These are phyloP conservation scores for Leishmania aethiopica DNA, from an alignment of 208 protist genomes.

Conservation along the genomic window DNA sequence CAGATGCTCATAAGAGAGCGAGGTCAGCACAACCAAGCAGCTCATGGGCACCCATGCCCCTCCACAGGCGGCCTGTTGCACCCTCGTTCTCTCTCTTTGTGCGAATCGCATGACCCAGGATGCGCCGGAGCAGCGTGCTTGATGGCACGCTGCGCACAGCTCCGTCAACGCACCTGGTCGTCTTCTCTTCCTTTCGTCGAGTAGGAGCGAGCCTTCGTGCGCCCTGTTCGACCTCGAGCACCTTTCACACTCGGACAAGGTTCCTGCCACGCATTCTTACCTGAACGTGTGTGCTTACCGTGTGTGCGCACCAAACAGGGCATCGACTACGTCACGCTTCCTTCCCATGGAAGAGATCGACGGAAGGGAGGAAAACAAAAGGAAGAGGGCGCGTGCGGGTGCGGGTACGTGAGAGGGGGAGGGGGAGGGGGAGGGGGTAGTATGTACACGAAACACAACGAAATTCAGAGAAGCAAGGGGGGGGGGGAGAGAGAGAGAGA, in stretches of 20 bases:
- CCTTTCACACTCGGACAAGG: background rate
- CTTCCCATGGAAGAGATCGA: background rate
- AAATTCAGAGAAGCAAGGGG: background rate
- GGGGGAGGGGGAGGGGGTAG: background rate
- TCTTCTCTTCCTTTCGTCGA: background rate
- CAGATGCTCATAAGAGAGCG: background rate
- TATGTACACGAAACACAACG: background rate
- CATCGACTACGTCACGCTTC: background rate
- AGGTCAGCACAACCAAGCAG: background rate
- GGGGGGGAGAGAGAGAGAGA: background rate
- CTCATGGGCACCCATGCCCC: background rate
- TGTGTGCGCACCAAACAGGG: background rate
- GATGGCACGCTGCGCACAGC: background rate
- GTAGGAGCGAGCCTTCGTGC: background rate
- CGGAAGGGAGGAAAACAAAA: background rate
- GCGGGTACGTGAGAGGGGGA: background rate
- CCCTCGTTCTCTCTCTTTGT: background rate
- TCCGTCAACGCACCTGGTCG: background rate
- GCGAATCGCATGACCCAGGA: background rate
- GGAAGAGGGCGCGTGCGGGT: no score
- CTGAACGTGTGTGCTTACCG: background rate
- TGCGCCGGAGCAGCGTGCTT: background rate
- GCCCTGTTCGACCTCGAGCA: background rate
- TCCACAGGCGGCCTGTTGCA: background rate
- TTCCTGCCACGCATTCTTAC: background rate